Conservation (phyloP, 257 asterid species). For the Coffea eugenioides region DNA sequence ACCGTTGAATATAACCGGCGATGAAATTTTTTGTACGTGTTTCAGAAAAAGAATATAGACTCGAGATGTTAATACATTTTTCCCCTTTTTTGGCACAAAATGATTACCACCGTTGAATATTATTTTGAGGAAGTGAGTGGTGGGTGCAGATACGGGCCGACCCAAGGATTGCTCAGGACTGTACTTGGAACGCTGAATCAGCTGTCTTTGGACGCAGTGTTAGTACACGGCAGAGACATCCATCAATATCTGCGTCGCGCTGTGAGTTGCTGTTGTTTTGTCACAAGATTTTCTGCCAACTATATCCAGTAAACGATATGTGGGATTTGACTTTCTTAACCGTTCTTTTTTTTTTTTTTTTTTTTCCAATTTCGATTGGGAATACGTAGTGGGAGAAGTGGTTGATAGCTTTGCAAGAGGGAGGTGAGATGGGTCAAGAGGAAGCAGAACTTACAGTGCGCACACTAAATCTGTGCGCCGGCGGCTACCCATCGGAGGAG, state of each 20-base stretch:
- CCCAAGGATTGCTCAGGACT: conserved; percentile 35
- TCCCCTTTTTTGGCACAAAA: no score
- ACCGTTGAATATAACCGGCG: neutral
- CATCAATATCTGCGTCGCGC: conserved; percentile 43
- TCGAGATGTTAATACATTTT: no score
- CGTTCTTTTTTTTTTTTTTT: neutral
- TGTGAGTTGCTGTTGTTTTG: conserved; percentile 34
- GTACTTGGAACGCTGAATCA: conserved; percentile 55
- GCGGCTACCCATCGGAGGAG: conserved; percentile 24
- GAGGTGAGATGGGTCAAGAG: conserved; percentile 21
- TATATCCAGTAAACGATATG: neutral
- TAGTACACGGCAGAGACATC: conserved; percentile 59
- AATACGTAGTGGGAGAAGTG: conserved; percentile 71
- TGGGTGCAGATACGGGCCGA: conserved; percentile 39
- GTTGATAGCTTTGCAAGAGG: conserved; percentile 39
- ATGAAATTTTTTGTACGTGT: no score
- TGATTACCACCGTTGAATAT: neutral
- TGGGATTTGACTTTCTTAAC: neutral
- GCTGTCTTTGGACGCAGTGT: conserved; percentile 52
- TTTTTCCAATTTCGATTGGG: neutral
- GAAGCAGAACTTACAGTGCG: conserved; percentile 55
- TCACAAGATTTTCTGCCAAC: neutral
- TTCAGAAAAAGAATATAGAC: no score
- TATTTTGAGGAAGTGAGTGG: neutral
- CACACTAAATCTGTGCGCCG: conserved; percentile 37